Percentiles rank a stretch among this genome's conserved stretches.
Conservation (phyloP, 179 eudicot genomes). For the Actinidia arguta region DNA sequence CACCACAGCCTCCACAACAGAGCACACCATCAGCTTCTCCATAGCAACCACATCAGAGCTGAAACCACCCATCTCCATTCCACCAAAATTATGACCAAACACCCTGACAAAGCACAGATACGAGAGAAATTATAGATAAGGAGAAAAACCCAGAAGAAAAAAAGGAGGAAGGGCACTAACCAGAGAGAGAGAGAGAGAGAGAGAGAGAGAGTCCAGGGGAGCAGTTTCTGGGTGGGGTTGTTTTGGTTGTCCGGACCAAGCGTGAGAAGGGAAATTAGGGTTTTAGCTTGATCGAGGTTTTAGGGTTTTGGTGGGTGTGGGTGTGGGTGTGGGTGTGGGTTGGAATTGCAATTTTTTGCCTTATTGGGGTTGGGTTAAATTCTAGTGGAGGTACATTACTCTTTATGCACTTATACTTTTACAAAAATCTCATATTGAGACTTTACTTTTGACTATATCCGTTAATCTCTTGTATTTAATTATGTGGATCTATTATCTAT, state of each 20-base stretch:
- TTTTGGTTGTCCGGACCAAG: slow-evolving; percentile 25
- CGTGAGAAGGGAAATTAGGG: slow-evolving; percentile 23
- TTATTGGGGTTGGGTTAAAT: background rate
- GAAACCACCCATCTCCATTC: slow-evolving; percentile 51
- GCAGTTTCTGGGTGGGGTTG: slow-evolving; percentile 24
- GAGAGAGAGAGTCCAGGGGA: slow-evolving; percentile 13
- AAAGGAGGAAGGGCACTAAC: background rate
- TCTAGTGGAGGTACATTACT: no score
- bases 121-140: slow-evolving; percentile 12
- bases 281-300: slow-evolving; percentile 21
- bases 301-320: slow-evolving; percentile 44
- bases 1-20: slow-evolving; percentile 32
- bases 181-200: slow-evolving; percentile 1
- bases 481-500: no score
- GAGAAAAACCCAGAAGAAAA: slow-evolving; percentile 9
- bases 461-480: no score
- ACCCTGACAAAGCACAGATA: no score
- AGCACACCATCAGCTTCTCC: slow-evolving; percentile 33
- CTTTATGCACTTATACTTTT: no score
- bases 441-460: no score
- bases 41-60: slow-evolving; percentile 43
- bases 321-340: no score
- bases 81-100: slow-evolving; percentile 18
- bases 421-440: no score
- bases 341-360: background rate